Evolutionary conservation across 2,329 filamentous ascomycete genomes (phyloP).

Genomic region (Phialocephala sp.): DNA sequence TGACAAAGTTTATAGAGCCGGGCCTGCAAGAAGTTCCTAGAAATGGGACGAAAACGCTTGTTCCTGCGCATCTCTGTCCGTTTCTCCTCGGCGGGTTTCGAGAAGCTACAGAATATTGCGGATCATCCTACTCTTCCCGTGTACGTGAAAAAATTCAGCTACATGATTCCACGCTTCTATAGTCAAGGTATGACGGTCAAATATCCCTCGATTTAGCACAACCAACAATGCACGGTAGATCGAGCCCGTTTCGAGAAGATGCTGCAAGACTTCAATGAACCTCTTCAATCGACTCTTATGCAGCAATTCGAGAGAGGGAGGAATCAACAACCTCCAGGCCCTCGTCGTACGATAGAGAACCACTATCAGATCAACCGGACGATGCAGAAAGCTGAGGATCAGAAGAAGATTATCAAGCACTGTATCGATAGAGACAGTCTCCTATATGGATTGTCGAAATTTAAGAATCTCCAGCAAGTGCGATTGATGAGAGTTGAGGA

Average conservation of each 20-base stretch:
- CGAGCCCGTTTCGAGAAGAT: background rate
- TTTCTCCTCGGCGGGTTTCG: background rate
- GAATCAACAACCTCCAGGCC: slow-evolving; percentile 1
- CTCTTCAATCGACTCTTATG: background rate
- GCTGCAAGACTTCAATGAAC: background rate
- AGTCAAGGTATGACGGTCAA: slow-evolving; percentile 50
- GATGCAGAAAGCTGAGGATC: slow-evolving; percentile 34
- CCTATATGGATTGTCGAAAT: slow-evolving; percentile 47
- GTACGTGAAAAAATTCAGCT: slow-evolving; percentile 63
- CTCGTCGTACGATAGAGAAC: slow-evolving; percentile 18
- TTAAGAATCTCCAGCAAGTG: slow-evolving; percentile 66
- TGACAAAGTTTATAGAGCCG: slow-evolving; percentile 7
- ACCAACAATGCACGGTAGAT: background rate
- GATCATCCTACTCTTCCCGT: slow-evolving; percentile 40
- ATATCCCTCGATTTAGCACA: background rate
- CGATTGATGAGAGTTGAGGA: slow-evolving; percentile 68
- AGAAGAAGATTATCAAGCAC: slow-evolving; percentile 34
- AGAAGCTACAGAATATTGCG: slow-evolving; percentile 5
- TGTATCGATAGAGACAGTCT: slow-evolving; percentile 33
- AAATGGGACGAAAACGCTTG: background rate
- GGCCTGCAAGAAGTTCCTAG: background rate
- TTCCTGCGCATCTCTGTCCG: slow-evolving; percentile 4
- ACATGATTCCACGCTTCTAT: slow-evolving; percentile 64
- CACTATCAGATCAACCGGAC: slow-evolving; percentile 27
- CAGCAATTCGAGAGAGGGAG: slow-evolving; percentile 4